phyloP scores from a whole-genome alignment of 148 eudicot genomes.

The Amaranthus palmeri region DNA sequence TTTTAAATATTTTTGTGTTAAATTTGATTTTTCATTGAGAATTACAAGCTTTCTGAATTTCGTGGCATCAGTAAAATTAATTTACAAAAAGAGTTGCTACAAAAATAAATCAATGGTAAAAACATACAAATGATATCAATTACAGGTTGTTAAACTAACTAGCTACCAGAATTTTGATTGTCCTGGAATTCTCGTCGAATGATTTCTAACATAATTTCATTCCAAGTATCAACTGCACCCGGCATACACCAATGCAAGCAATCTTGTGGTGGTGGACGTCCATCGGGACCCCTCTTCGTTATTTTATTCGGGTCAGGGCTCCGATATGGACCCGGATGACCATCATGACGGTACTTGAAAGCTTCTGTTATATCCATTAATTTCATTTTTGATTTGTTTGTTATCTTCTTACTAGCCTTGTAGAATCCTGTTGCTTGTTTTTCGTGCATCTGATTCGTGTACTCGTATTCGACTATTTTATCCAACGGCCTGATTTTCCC shows the following conservation, averaged over 20 bases:
- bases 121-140: too few relatives aligned
- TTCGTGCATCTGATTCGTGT: conserved; percentile 72
- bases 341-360: conserved; percentile 75
- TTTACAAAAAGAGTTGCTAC: conserved; percentile 11
- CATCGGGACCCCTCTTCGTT: conserved; percentile 64
- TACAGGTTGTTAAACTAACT: not conserved
- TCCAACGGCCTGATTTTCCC: conserved; percentile 70
- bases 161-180: not conserved
- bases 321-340: conserved; percentile 85
- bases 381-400: conserved; percentile 50
- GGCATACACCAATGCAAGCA: conserved; percentile 99
- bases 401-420: conserved; percentile 40
- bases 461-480: conserved; percentile 56
- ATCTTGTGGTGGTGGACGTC: conserved; percentile 91
- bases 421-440: conserved; percentile 62
- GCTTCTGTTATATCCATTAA: conserved; percentile 75
- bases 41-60: too few relatives aligned
- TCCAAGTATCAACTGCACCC: conserved; percentile 89
- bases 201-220: conserved; percentile 69
- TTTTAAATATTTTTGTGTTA: too few relatives aligned
- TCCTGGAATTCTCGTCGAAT: conserved; percentile 49
- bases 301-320: conserved; percentile 54
- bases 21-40: too few relatives aligned
- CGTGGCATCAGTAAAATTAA: too few relatives aligned
- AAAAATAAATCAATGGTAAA: not conserved